Conservation (phyloP, 2,329 filamentous ascomycete species). For the Sclerotinia nivalis region DNA sequence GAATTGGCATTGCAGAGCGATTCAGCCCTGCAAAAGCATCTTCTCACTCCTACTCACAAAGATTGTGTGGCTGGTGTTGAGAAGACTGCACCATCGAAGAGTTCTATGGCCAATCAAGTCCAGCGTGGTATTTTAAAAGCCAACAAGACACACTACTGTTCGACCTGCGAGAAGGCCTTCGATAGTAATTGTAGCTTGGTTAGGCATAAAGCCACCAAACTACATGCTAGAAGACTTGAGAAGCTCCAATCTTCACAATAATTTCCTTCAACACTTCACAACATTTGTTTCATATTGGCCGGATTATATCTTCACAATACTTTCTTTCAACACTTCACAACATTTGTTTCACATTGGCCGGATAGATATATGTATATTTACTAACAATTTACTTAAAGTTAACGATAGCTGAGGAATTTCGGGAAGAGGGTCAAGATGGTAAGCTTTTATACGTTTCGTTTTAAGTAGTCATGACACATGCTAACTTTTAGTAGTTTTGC, state of each 20-base stretch:
- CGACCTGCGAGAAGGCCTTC: neutral
- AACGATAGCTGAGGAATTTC: slow-evolving; percentile 82
- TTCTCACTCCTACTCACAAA: neutral
- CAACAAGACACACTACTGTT: neutral
- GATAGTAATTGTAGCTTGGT: neutral
- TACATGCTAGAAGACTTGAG: neutral
- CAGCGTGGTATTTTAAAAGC: neutral
- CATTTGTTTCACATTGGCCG: neutral
- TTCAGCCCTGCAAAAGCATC: neutral
- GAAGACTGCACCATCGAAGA: neutral
- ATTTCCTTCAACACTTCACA: neutral
- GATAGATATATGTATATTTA: neutral
- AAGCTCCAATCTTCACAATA: neutral
- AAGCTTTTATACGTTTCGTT: slow-evolving; percentile 41
- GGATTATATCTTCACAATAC: neutral
- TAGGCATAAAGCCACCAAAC: neutral
- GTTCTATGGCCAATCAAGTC: neutral
- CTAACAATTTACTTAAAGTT: slow-evolving; percentile 21
- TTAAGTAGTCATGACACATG: too few species aligned
- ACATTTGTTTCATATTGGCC: neutral
- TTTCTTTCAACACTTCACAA: neutral
- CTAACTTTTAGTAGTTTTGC: slow-evolving; percentile 66
- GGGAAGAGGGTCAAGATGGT: slow-evolving; percentile 82
- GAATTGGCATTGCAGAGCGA: neutral
- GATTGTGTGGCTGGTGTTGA: neutral